Evolutionary conservation across 306 rosid species (phyloP).

Genomic region (Cajanus cajan): DNA sequence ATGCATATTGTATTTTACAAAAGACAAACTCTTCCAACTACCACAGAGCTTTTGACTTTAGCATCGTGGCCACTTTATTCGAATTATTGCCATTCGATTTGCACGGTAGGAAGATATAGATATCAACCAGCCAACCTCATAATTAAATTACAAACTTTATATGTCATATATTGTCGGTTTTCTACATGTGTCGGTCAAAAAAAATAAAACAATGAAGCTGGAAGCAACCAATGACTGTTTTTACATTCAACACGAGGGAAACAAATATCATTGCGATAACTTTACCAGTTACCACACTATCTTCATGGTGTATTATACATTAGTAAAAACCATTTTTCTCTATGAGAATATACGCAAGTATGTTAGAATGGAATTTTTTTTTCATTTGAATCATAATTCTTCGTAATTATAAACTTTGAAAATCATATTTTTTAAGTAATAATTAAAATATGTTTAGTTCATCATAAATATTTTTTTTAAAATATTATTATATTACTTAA

Average conservation of each 20-base stretch:
- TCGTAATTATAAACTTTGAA: too few relatives aligned
- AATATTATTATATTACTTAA: too few relatives aligned
- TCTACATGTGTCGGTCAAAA: neutral
- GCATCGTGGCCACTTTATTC: conserved; percentile 30
- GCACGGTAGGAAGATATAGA: neutral
- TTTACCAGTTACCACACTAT: neutral
- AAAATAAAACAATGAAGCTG: neutral
- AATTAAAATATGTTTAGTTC: too few relatives aligned
- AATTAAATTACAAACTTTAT: conserved; percentile 5
- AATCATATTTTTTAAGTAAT: too few relatives aligned
- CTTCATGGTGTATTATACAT: conserved; percentile 15
- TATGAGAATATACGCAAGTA: too few relatives aligned
- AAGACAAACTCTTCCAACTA: conserved; percentile 29
- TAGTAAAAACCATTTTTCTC: too few relatives aligned
- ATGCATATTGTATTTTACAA: conserved; percentile 18
- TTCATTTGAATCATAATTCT: too few relatives aligned
- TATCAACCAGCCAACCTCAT: neutral
- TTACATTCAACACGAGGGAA: conserved; percentile 1
- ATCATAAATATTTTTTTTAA: too few relatives aligned
- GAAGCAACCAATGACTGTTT: conserved; percentile 12
- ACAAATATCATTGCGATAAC: conserved; percentile 2
- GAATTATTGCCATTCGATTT: conserved; percentile 18
- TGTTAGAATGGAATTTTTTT: too few relatives aligned
- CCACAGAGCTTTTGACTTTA: conserved; percentile 31
- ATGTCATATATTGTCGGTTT: conserved; percentile 17